Percentiles rank a stretch among this genome's conserved stretches.
Conservation (phyloP, 140 eudicot genomes). For the Erigeron philadelphicus region DNA sequence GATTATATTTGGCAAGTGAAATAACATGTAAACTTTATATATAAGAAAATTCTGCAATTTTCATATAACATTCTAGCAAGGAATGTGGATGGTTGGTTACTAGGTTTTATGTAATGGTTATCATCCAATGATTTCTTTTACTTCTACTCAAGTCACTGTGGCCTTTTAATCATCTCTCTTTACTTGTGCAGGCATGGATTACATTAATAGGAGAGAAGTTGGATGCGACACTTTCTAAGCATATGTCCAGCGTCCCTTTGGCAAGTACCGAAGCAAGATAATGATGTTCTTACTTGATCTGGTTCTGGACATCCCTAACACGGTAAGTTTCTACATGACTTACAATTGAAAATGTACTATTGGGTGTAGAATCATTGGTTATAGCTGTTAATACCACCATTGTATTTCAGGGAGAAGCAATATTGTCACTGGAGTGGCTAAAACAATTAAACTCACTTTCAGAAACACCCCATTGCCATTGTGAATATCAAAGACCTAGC, state of each 20-base stretch:
- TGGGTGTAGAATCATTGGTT: neutral
- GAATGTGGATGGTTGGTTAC: neutral
- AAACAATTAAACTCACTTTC: conserved; percentile 69
- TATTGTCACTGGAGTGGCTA: conserved; percentile 72
- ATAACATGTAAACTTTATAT: too few species aligned
- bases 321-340: conserved; percentile 14
- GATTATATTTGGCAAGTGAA: too few species aligned
- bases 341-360: neutral
- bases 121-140: neutral
- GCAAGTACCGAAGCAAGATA: conserved; percentile 31
- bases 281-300: conserved; percentile 2
- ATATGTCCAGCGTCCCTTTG: conserved; percentile 24
- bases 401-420: conserved; percentile 64
- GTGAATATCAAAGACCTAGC: conserved; percentile 94
- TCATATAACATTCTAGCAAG: neutral
- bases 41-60: neutral
- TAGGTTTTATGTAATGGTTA: neutral
- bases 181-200: conserved; percentile 81
- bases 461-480: conserved; percentile 79
- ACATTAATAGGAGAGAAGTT: conserved; percentile 75
- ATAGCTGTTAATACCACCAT: neutral
- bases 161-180: neutral
- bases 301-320: neutral
- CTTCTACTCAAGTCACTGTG: neutral
- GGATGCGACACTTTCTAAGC: conserved; percentile 80